Evolutionary conservation across 345 rosid genomes (phyloP), one percentile per base, ranked within the genome.

Genomic region (Barbarea vulgaris): DNA sequence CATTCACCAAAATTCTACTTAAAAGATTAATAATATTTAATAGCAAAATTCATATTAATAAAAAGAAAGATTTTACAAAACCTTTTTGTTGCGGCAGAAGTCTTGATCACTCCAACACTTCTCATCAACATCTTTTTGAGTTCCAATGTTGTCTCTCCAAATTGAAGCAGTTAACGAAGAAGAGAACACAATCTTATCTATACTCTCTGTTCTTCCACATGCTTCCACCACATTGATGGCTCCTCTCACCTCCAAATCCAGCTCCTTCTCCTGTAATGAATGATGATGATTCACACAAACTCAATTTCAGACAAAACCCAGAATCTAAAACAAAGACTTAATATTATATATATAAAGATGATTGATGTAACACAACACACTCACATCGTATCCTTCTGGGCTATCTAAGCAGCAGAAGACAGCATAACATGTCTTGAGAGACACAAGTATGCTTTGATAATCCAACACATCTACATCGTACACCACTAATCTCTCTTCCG

Each of bases 161-260:
- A 93, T 78, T 2, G 93, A 93, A 12, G 96, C 98, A 4, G 93
- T 84, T 27, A 89, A 72, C 13, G 98, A 93, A 64, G 93, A 90
- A 67, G 75, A 84, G 74, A 87, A 89, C 58, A 93, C 86, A 51
- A 90, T 60, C 78, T 93, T 93, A 36, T 86, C 83, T 10, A 87
- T 69, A 34, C 50, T 77, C 7, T 86, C 84, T 36, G 91, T 92
- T 57, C 88, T 95, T 13, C 93, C 97, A 67, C 97, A 87, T 12
- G 97, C 97, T 79, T 93, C 98, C 52, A 90, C 87, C 48, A 86
- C 88, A 81, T 93, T 90, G 33, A 88, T 88, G 5, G 90, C 95
- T 78, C 93, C 97, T 78, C 95, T 86, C 14, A 85, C 93, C 70
- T 93, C 98, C 83, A 84, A 67, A 82, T 93, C 93, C 65, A 73